Percentiles rank a stretch among this genome's conserved stretches.
Conservation (phyloP, 2,329 filamentous ascomycete genomes). For the Westerdykella aurantiaca region DNA sequence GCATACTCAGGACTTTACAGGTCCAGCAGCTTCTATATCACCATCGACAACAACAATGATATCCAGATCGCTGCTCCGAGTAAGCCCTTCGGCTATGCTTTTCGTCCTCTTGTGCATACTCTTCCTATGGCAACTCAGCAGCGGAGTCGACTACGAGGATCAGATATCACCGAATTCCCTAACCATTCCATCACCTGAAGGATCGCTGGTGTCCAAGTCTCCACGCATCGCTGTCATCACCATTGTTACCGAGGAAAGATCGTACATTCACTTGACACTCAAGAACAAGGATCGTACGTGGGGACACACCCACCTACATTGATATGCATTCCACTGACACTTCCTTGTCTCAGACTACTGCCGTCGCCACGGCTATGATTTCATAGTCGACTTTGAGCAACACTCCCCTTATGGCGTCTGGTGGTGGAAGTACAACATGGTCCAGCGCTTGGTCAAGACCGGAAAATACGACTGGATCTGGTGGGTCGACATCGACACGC, state of each 20-base stretch:
- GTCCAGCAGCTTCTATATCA: background rate
- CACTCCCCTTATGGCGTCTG: slow-evolving; percentile 25
- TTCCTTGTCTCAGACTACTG: slow-evolving; percentile 31
- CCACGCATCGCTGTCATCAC: slow-evolving; percentile 30
- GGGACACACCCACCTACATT: background rate
- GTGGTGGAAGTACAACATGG: slow-evolving; percentile 39
- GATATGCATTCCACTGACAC: background rate
- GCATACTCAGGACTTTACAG: background rate
- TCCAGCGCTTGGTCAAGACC: slow-evolving; percentile 30
- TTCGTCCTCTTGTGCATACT: slow-evolving; percentile 26
- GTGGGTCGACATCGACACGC: slow-evolving; percentile 41
- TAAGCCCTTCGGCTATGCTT: slow-evolving; percentile 19
- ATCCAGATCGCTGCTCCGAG: slow-evolving; percentile 15
- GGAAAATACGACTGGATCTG: slow-evolving; percentile 39
- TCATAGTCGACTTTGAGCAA: slow-evolving; percentile 38
- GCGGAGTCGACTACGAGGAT: background rate
- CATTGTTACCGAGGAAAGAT: slow-evolving; percentile 33
- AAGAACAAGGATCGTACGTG: slow-evolving; percentile 35
- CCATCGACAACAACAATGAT: slow-evolving; percentile 19
- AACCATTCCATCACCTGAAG: background rate
- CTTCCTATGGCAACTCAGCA: slow-evolving; percentile 27
- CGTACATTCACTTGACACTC: slow-evolving; percentile 32
- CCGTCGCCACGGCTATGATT: slow-evolving; percentile 37
- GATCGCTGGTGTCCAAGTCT: background rate
- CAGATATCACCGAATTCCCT: no score